Percentiles rank a stretch among this genome's conserved stretches.
phyloP scores from a whole-genome alignment of 2,329 filamentous ascomycete genomes.

The Sordariomycetes sp. region DNA sequence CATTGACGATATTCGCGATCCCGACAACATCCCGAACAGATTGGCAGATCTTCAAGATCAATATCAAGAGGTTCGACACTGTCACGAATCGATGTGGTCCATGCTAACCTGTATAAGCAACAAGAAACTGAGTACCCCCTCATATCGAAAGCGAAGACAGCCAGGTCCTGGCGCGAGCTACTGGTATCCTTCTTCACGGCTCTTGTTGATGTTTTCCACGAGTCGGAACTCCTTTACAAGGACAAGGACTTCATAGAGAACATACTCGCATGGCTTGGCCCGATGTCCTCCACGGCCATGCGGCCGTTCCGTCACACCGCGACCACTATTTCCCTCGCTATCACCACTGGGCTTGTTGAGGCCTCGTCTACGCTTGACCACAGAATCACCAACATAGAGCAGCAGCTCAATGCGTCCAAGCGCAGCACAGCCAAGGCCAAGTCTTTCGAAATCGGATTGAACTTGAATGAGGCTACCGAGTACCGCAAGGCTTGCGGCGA shows the following conservation, averaged over 20 bases:
- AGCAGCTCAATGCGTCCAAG: conserved; percentile 70
- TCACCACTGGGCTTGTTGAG: conserved; percentile 68
- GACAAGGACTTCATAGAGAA: conserved; percentile 77
- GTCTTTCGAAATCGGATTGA: conserved; percentile 62
- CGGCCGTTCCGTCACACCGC: conserved; percentile 92
- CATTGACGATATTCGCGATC: conserved; percentile 76
- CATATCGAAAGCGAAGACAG: conserved; percentile 70
- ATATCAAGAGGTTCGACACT: conserved; percentile 60
- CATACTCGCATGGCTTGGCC: conserved; percentile 78
- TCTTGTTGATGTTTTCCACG: conserved; percentile 69
- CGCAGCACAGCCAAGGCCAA: conserved; percentile 69
- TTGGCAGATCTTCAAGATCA: conserved; percentile 80
- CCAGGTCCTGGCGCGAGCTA: conserved; percentile 66
- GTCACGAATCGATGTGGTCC: background rate
- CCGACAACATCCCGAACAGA: conserved; percentile 73
- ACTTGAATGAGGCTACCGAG: conserved; percentile 59
- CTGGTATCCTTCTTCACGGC: conserved; percentile 72
- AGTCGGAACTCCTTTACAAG: conserved; percentile 72
- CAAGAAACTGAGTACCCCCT: conserved; percentile 87
- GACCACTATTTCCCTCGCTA: conserved; percentile 72
- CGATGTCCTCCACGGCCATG: conserved; percentile 80
- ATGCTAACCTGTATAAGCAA: conserved; percentile 33
- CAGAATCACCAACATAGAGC: conserved; percentile 64
- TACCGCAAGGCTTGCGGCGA: conserved; percentile 62
- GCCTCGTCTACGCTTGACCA: conserved; percentile 63